These are phyloP conservation scores for Mesembryanthemum crystallinum DNA, from an alignment of 148 eudicot species.

Conservation along the genomic window DNA sequence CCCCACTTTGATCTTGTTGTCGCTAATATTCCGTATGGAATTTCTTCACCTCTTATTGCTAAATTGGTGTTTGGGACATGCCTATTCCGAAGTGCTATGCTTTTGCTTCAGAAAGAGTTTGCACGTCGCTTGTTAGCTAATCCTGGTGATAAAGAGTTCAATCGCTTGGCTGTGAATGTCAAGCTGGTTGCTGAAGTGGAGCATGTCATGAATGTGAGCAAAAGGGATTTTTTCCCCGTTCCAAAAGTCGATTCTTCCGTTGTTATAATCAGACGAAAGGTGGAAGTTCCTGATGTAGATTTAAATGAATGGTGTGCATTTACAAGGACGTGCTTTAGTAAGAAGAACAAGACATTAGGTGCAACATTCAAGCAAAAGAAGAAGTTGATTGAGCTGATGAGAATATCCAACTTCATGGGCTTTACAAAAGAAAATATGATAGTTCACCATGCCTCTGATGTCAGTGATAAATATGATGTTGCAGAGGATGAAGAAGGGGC, in stretches of 20 bases:
- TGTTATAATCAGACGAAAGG: slow-evolving; percentile 60
- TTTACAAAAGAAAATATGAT: slow-evolving; percentile 22
- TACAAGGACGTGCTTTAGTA: slow-evolving; percentile 73
- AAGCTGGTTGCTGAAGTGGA: slow-evolving; percentile 81
- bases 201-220: slow-evolving; percentile 83
- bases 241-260: slow-evolving; percentile 95
- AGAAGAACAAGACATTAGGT: slow-evolving; percentile 93
- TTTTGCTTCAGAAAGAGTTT: slow-evolving; percentile 92
- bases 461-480: slow-evolving; percentile 27
- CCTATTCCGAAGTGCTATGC: slow-evolving; percentile 71
- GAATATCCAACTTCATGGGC: slow-evolving; percentile 32
- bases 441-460: slow-evolving; percentile 12
- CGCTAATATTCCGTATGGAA: slow-evolving; percentile 88
- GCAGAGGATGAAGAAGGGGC: slow-evolving; percentile 30
- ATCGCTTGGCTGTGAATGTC: slow-evolving; percentile 81
- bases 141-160: slow-evolving; percentile 91
- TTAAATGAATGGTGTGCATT: slow-evolving; percentile 88
- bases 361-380: slow-evolving; percentile 90
- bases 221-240: slow-evolving; percentile 72
- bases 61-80: slow-evolving; percentile 61
- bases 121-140: slow-evolving; percentile 78
- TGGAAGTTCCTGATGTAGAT: slow-evolving; percentile 59
- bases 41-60: slow-evolving; percentile 88
- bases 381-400: slow-evolving; percentile 69
- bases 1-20: slow-evolving; percentile 85